Evolutionary conservation across 1,284 basidiomycete genomes (phyloP), one percentile per base, ranked within the genome.

Genomic region (Chiua sp.): DNA sequence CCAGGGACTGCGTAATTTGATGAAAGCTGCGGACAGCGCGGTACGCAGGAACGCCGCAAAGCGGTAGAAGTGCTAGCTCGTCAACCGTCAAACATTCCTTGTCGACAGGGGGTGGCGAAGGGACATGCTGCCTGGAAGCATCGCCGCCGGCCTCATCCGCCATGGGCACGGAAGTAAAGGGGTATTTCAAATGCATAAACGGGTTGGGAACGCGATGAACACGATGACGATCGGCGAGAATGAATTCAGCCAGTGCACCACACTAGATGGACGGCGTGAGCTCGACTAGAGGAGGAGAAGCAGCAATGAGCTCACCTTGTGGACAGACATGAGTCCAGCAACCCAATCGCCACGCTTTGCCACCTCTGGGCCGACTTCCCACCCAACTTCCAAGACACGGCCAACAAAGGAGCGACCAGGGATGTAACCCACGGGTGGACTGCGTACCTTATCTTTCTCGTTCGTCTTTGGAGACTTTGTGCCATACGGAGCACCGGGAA

Each of bases 341-440:
- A 95, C 90, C 86, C 93, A 92, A 68, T 96, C 94, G 11, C 92
- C 92, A 64, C 87, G 85, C 69, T 80, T 81, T 23, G 87, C 80
- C 32, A 80, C 76, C 42, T 91, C 89, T 22, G 80, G 80, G 51
- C 81, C 82, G 20, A 95, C 92, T 56, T 93, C 91, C 81, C 86
- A 90, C 2, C 94, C 94, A 61, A 85, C 87, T 66, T 92, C 90
- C 51, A 95, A 71, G 37, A 88, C 88, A 47, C 92, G 79, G 5
- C 94, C 94, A 12, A 93, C 89, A 71, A 96, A 91, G 60, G 88
- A 90, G 51, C 94, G 80, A 0, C 93, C 94, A 16, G 94, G 94
- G 3, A 95, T 84, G 71, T 86, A 91, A 2, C 91, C 90, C 20
- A 85, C 83, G 12, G 72, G 53, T 26, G 82, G 82, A 33, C 79